Evolutionary conservation across 352 stramenopile genomes (phyloP).

Genomic region (Thraustotheca clavata): DNA sequence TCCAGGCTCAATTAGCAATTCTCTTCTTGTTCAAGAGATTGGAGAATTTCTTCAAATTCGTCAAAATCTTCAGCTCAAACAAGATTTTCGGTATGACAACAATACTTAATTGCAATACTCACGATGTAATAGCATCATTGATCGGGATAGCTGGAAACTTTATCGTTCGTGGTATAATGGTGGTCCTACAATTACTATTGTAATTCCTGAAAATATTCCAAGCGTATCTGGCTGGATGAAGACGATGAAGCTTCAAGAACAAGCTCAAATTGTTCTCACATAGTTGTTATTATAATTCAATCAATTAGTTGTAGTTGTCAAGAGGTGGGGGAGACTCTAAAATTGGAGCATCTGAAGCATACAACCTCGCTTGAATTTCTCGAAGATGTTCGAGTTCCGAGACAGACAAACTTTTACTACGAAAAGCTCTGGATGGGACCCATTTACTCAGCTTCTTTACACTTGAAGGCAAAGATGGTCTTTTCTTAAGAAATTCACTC

Average conservation of each 20-base stretch:
- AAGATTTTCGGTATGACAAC: constrained; percentile 13
- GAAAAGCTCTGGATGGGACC: not conserved
- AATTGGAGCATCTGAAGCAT: not conserved
- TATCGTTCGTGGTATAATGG: constrained; percentile 12
- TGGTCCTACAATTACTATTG: constrained; percentile 11
- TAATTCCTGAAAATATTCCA: constrained; percentile 10
- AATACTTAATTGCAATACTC: not conserved
- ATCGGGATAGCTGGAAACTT: constrained; percentile 5
- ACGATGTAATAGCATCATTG: constrained; percentile 5
- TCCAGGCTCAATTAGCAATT: constrained; percentile 7
- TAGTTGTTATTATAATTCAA: not conserved
- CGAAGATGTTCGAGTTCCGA: not conserved
- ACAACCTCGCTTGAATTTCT: constrained; percentile 1
- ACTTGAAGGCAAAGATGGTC: not conserved
- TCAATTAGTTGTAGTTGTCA: not conserved
- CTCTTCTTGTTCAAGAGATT: constrained; percentile 10
- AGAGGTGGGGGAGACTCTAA: not conserved
- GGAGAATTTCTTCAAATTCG: constrained; percentile 5
- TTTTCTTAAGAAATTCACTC: not conserved
- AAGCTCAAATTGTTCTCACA: not conserved
- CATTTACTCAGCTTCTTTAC: not conserved
- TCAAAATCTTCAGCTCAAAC: not conserved
- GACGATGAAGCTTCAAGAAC: not conserved
- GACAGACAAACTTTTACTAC: not conserved
- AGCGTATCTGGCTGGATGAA: constrained; percentile 20